phyloP scores from a whole-genome alignment of 768 basidiomycete species.

The Trametes villosa region DNA sequence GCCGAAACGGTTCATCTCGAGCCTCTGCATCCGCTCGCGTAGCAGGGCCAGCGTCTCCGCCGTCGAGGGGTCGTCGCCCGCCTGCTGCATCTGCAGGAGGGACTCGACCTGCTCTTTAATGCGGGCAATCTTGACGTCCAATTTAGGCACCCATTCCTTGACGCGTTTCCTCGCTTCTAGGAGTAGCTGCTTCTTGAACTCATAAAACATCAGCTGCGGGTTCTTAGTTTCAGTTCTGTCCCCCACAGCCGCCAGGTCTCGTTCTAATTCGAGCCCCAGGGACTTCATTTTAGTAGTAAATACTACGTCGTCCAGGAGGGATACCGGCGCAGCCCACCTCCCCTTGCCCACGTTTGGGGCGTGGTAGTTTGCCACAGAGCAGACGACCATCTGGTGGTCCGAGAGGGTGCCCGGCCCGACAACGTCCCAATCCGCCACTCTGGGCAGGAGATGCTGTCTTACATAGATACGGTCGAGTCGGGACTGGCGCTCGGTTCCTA shows the following conservation, averaged over 20 bases:
- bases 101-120: neutral
- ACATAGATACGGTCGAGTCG: neutral
- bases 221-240: neutral
- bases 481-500: neutral
- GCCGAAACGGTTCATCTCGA: neutral
- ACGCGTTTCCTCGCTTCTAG: neutral
- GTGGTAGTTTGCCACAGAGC: neutral
- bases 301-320: neutral
- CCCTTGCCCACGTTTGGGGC: constrained; percentile 12
- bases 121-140: neutral
- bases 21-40: neutral
- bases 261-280: no score
- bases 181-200: neutral
- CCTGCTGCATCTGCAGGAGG: neutral
- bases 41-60: neutral
- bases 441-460: neutral
- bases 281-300: neutral
- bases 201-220: neutral
- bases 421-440: neutral
- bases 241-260: neutral
- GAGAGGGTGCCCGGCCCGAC: neutral
- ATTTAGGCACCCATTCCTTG: neutral
- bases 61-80: neutral
- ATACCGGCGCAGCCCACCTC: constrained; percentile 4
- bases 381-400: constrained; percentile 11